Evolutionary conservation across 768 basidiomycete genomes (phyloP).

Genomic region (Rhizopogon vulgaris): DNA sequence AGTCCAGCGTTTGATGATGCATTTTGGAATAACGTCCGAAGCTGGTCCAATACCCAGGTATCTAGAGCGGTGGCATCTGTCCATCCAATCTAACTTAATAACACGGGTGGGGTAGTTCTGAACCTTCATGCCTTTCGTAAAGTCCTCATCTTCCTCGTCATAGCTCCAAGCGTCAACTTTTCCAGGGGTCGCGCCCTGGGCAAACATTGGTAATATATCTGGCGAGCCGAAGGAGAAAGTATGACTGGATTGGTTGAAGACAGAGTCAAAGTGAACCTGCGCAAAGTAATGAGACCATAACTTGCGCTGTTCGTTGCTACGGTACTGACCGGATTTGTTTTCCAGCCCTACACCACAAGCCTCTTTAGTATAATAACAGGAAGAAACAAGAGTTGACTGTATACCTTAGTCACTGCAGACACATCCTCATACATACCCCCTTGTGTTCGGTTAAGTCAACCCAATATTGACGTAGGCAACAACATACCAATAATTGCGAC

Average conservation of each 20-base stretch:
- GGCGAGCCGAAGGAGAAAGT: slow-evolving; percentile 86
- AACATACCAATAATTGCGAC: slow-evolving; percentile 75
- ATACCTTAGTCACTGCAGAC: slow-evolving; percentile 78
- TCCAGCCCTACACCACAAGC: slow-evolving; percentile 58
- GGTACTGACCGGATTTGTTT: slow-evolving; percentile 62
- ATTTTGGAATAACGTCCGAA: slow-evolving; percentile 56
- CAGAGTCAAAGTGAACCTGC: slow-evolving; percentile 76
- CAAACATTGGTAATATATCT: slow-evolving; percentile 86
- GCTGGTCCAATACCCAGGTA: slow-evolving; percentile 70
- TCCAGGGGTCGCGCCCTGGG: slow-evolving; percentile 61
- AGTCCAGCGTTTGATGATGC: slow-evolving; percentile 49
- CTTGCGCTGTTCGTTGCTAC: background rate
- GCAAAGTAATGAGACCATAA: background rate
- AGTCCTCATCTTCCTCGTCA: slow-evolving; percentile 74
- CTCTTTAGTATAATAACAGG: background rate
- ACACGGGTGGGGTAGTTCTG: background rate
- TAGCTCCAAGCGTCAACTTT: slow-evolving; percentile 76
- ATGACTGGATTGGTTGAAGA: slow-evolving; percentile 74
- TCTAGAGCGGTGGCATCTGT: slow-evolving; percentile 74
- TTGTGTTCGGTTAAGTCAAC: slow-evolving; percentile 19
- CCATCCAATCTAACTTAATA: background rate
- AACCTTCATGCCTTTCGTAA: slow-evolving; percentile 60
- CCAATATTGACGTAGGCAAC: background rate
- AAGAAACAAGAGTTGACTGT: background rate
- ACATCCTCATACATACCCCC: slow-evolving; percentile 91